These are phyloP conservation scores for Peribolospora kevripleyi DNA, from an alignment of 768 basidiomycete genomes.

Conservation along the genomic window DNA sequence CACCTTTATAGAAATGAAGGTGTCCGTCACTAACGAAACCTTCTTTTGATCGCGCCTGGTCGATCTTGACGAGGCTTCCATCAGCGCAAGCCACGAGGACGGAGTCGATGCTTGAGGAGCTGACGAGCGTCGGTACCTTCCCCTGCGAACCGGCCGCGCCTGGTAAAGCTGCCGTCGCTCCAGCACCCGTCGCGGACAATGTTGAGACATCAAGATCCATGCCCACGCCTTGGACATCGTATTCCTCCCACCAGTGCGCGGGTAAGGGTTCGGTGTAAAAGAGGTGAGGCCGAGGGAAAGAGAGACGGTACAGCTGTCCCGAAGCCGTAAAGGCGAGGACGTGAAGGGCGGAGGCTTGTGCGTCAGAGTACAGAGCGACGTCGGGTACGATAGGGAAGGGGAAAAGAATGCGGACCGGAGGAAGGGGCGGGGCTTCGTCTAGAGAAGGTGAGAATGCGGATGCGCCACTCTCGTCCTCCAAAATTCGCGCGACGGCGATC, in stretches of 20 bases:
- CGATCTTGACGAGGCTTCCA: not conserved
- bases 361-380: not conserved
- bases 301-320: conserved; percentile 49
- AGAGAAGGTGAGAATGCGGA: not conserved
- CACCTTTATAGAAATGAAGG: too few relatives aligned
- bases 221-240: conserved; percentile 12
- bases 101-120: conserved; percentile 1
- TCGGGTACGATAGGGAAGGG: conserved; percentile 5
- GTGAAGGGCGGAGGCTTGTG: conserved; percentile 24
- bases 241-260: conserved; percentile 33
- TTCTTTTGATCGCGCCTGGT: not conserved
- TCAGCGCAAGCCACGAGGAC: conserved; percentile 4
- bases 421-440: conserved; percentile 27
- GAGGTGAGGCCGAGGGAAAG: conserved; percentile 32
- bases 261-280: conserved; percentile 7
- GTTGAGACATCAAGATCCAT: conserved; percentile 11
- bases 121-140: not conserved
- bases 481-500: not conserved
- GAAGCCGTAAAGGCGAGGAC: conserved; percentile 41
- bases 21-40: too few relatives aligned
- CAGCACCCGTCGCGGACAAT: conserved; percentile 9
- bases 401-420: conserved; percentile 39
- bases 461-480: not conserved
- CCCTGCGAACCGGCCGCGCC: not conserved
- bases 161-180: conserved; percentile 1